A percentile compares a stretch with the other conserved stretches of the same genome.
Conservation (phyloP, 305 asterid genomes). For the Stenogyne calaminthoides region DNA sequence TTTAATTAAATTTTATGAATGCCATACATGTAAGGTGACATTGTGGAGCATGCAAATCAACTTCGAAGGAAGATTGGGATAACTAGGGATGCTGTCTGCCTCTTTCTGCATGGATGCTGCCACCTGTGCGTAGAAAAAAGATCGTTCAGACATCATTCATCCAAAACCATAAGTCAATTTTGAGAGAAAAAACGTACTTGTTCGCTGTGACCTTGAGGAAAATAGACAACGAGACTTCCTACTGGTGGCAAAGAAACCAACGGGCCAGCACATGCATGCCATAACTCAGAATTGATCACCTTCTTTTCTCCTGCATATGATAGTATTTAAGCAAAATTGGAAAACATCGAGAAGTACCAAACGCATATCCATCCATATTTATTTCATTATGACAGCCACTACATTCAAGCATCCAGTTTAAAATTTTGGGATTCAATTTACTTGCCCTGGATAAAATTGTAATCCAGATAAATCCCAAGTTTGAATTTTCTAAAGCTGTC, state of each 20-base stretch:
- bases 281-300: constrained; percentile 86
- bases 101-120: constrained; percentile 98
- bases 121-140: constrained; percentile 49
- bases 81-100: constrained; percentile 82
- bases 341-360: background rate
- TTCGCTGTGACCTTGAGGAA: constrained; percentile 99
- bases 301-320: constrained; percentile 62
- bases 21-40: constrained; percentile 84
- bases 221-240: constrained; percentile 92
- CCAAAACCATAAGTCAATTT: constrained; percentile 18
- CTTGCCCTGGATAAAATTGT: background rate
- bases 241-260: constrained; percentile 89
- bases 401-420: background rate
- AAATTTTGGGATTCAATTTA: background rate
- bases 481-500: no score
- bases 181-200: constrained; percentile 53
- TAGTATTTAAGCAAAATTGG: background rate
- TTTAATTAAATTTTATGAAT: constrained; percentile 5
- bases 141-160: constrained; percentile 3
- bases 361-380: background rate
- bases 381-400: background rate
- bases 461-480: background rate
- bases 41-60: constrained; percentile 88
- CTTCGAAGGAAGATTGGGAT: constrained; percentile 95
- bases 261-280: constrained; percentile 99